A percentile compares a stretch with the other conserved stretches of the same genome.
phyloP scores from a whole-genome alignment of 192 early-diverging fungal genomes.

The Coemansia sp. region DNA sequence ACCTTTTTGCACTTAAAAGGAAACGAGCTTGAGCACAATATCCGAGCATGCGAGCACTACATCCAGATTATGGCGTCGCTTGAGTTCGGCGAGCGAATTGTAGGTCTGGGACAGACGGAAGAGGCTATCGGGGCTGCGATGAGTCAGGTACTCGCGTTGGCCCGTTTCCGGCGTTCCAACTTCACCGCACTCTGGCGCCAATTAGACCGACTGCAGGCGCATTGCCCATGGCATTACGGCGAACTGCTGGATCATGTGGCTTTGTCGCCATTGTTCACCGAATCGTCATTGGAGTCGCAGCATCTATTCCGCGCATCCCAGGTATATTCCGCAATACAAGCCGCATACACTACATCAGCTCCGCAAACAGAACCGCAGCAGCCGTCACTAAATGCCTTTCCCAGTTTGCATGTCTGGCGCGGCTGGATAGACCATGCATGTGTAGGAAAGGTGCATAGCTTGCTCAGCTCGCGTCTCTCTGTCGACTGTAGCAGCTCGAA shows the following conservation, averaged over 20 bases:
- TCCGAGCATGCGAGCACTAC: slow-evolving; percentile 39
- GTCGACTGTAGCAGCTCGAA: not conserved
- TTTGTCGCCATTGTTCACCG: slow-evolving; percentile 33
- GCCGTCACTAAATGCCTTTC: slow-evolving; percentile 9
- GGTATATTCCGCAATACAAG: slow-evolving; percentile 28
- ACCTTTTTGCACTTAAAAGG: slow-evolving; percentile 44
- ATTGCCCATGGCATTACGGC: slow-evolving; percentile 29
- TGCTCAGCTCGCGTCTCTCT: slow-evolving; percentile 20
- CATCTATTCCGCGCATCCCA: slow-evolving; percentile 47
- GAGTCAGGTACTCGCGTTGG: slow-evolving; percentile 35
- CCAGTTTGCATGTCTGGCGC: slow-evolving; percentile 33
- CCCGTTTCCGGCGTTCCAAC: slow-evolving; percentile 47
- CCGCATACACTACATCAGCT: slow-evolving; percentile 4
- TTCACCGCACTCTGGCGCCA: slow-evolving; percentile 47
- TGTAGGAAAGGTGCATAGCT: slow-evolving; percentile 18
- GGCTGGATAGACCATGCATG: slow-evolving; percentile 42
- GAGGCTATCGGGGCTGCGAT: slow-evolving; percentile 35
- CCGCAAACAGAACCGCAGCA: not conserved
- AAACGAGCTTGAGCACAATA: slow-evolving; percentile 29
- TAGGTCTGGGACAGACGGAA: slow-evolving; percentile 43
- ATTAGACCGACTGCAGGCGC: slow-evolving; percentile 19
- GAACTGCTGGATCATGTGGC: slow-evolving; percentile 26
- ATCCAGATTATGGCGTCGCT: slow-evolving; percentile 12
- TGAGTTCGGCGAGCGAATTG: slow-evolving; percentile 33
- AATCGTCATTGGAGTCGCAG: slow-evolving; percentile 40